These are phyloP conservation scores for Phallus indusiatus DNA, from an alignment of 768 basidiomycete genomes.

Conservation along the genomic window DNA sequence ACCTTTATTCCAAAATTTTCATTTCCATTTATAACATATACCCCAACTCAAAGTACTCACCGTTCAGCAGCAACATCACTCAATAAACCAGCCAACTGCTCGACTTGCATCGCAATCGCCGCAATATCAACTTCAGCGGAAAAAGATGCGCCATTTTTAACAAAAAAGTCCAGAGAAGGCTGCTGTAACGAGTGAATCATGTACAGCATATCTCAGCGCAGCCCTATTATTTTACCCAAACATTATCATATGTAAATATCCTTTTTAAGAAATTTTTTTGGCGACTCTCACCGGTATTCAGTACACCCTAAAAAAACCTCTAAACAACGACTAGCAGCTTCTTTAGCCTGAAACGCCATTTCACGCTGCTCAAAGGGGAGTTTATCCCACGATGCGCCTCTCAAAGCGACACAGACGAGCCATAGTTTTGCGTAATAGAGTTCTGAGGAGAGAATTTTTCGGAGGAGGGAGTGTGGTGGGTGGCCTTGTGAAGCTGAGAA, in stretches of 20 bases:
- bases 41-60: too few relatives aligned
- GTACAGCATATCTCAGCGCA: slow-evolving; percentile 86
- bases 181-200: slow-evolving; percentile 85
- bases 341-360: slow-evolving; percentile 90
- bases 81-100: slow-evolving; percentile 81
- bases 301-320: slow-evolving; percentile 74
- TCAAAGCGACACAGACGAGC: slow-evolving; percentile 86
- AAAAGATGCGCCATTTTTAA: slow-evolving; percentile 94
- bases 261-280: too few relatives aligned
- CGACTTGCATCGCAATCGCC: slow-evolving; percentile 73
- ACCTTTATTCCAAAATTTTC: slow-evolving; percentile 48
- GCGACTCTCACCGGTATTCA: slow-evolving; percentile 58
- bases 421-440: slow-evolving; percentile 90
- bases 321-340: slow-evolving; percentile 80
- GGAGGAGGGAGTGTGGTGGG: slow-evolving; percentile 77
- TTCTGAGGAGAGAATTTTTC: slow-evolving; percentile 83
- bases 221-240: slow-evolving; percentile 38
- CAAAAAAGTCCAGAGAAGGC: slow-evolving; percentile 87
- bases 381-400: slow-evolving; percentile 92
- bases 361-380: slow-evolving; percentile 94
- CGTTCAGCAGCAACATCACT: slow-evolving; percentile 92
- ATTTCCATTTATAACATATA: too few relatives aligned
- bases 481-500: slow-evolving; percentile 39
- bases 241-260: too few relatives aligned
- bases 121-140: slow-evolving; percentile 73